phyloP scores from a whole-genome alignment of 2,329 filamentous ascomycete species.

The Daldinia sp. region DNA sequence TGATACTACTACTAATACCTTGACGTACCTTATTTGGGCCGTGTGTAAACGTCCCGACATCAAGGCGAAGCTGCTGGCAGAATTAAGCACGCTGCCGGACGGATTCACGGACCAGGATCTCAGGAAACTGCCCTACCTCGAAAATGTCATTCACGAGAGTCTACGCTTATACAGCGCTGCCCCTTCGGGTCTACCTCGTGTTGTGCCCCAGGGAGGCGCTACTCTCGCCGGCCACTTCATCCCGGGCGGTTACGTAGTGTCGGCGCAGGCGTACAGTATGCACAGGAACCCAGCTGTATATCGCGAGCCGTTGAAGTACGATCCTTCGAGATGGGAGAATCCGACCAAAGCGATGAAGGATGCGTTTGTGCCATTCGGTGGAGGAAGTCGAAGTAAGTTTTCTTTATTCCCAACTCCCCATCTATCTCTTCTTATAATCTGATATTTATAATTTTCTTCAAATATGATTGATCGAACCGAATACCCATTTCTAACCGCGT shows the following conservation, averaged over 20 bases:
- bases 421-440: background rate
- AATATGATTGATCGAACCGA: background rate
- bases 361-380: slow-evolving; percentile 65
- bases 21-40: slow-evolving; percentile 62
- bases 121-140: slow-evolving; percentile 56
- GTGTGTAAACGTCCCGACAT: slow-evolving; percentile 51
- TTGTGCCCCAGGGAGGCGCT: slow-evolving; percentile 56
- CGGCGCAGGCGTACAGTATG: slow-evolving; percentile 61
- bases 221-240: slow-evolving; percentile 56
- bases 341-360: slow-evolving; percentile 57
- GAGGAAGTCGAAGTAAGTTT: slow-evolving; percentile 59
- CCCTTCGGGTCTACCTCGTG: slow-evolving; percentile 56
- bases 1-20: slow-evolving; percentile 63
- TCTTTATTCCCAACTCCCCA: background rate
- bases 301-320: slow-evolving; percentile 53
- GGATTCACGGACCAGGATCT: slow-evolving; percentile 52
- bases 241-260: slow-evolving; percentile 55
- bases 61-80: slow-evolving; percentile 51
- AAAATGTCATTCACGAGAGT: slow-evolving; percentile 59
- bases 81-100: slow-evolving; percentile 53
- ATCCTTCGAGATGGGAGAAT: slow-evolving; percentile 56
- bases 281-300: slow-evolving; percentile 59
- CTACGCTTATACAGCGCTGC: slow-evolving; percentile 59
- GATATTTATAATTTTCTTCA: background rate
- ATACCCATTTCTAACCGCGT: background rate